Evolutionary conservation across 176 grass and related monocot genomes (phyloP).

Genomic region (Carex littledalei): DNA sequence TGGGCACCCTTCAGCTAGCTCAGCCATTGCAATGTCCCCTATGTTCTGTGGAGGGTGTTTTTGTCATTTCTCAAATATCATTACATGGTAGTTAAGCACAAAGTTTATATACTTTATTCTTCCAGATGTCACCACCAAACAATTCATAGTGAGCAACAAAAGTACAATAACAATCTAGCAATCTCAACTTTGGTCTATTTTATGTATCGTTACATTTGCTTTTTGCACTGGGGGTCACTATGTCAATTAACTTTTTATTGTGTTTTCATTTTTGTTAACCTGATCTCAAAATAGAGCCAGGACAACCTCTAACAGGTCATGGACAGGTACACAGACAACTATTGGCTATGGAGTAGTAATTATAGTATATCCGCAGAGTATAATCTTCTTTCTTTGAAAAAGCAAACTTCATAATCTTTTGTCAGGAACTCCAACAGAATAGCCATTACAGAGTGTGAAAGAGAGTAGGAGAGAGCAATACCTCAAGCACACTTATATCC

Average conservation of each 20-base stretch:
- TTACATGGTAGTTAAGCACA: background rate
- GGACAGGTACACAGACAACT: background rate
- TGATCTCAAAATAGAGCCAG: background rate
- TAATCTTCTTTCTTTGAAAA: background rate
- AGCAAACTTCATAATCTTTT: background rate
- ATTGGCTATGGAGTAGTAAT: background rate
- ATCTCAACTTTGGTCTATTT: background rate
- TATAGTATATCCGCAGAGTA: background rate
- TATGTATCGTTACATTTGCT: background rate
- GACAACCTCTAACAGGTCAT: background rate
- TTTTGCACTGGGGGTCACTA: background rate
- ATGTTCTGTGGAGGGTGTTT: conserved; percentile 33
- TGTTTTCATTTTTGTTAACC: background rate
- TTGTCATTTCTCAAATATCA: background rate
- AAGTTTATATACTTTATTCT: background rate
- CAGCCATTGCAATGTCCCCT: conserved; percentile 62
- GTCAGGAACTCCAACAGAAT: background rate
- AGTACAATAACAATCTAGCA: background rate
- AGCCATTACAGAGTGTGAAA: background rate
- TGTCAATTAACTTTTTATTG: background rate
- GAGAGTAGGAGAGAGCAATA: conserved; percentile 22
- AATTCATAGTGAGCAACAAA: background rate
- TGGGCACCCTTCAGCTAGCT: conserved; percentile 54
- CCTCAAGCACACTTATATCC: conserved; percentile 71
- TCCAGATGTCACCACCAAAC: background rate